A percentile compares a stretch with the other conserved stretches of the same genome.
phyloP scores from a whole-genome alignment of 257 asterid genomes.

The Nicotiana sylvestris region DNA sequence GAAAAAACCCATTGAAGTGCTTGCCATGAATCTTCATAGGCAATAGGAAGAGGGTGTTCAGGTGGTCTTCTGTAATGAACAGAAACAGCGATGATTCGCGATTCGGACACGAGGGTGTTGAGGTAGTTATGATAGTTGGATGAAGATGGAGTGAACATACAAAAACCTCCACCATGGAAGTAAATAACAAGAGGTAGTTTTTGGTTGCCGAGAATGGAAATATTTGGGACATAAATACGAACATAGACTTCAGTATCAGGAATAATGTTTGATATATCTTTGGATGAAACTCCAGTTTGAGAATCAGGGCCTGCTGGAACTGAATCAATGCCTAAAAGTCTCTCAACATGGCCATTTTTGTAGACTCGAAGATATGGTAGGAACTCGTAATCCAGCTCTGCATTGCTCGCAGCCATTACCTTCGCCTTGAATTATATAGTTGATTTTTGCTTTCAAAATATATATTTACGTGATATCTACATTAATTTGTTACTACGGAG shows the following conservation, averaged over 20 bases:
- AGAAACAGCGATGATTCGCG: conserved; percentile 29
- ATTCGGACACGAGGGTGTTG: conserved; percentile 22
- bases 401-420: not conserved
- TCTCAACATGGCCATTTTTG: conserved; percentile 38
- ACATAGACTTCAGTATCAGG: conserved; percentile 23
- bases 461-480: not conserved
- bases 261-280: conserved; percentile 29
- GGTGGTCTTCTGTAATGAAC: conserved; percentile 44
- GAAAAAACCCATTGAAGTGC: conserved; percentile 34
- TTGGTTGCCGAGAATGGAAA: not conserved
- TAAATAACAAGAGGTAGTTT: conserved; percentile 40
- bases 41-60: conserved; percentile 37
- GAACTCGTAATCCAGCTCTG: conserved; percentile 20
- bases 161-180: conserved; percentile 43
- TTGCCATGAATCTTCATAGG: conserved; percentile 40
- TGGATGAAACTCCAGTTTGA: conserved; percentile 23
- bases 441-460: not conserved
- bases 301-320: conserved; percentile 32
- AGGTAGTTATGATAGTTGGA: conserved; percentile 28
- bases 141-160: conserved; percentile 27
- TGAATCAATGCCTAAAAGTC: conserved; percentile 18
- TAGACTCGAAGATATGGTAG: conserved; percentile 20
- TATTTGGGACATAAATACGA: conserved; percentile 29
- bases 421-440: not conserved
- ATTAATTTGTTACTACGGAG: not conserved